A percentile compares a stretch with the other conserved stretches of the same genome.
Evolutionary conservation across 192 early-diverging fungal genomes (phyloP).

Genomic region (Coemansia sp.): DNA sequence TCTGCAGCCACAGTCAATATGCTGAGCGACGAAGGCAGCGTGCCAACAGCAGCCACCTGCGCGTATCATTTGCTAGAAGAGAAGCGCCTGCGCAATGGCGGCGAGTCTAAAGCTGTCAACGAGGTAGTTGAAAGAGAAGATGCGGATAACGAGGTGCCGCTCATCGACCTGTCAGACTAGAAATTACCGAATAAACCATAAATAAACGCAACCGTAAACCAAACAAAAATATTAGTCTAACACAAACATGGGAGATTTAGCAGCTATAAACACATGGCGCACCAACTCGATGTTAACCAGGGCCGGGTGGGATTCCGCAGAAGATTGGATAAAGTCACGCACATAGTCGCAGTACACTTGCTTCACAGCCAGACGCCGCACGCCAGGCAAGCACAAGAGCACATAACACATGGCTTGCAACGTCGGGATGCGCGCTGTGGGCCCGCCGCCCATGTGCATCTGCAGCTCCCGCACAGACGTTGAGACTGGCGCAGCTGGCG

Average conservation of each 20-base stretch:
- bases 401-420: conserved; percentile 39
- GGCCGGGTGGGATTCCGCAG: conserved; percentile 2
- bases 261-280: conserved; percentile 24
- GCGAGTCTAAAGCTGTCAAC: neutral
- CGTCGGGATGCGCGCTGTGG: conserved; percentile 10
- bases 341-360: conserved; percentile 20
- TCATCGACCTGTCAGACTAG: neutral
- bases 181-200: too few relatives aligned
- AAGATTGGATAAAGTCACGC: neutral
- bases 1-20: neutral
- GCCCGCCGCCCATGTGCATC: conserved; percentile 34
- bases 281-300: conserved; percentile 17
- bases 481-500: conserved; percentile 6
- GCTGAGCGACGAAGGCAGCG: neutral
- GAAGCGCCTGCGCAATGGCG: neutral
- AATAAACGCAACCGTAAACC: too few relatives aligned
- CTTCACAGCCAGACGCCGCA: conserved; percentile 23
- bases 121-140: neutral
- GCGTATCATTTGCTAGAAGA: conserved; percentile 5
- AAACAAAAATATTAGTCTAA: neutral
- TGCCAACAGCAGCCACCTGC: neutral
- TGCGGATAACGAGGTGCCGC: too few relatives aligned
- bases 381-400: conserved; percentile 23
- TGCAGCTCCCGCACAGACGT: conserved; percentile 13
- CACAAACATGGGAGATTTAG: conserved; percentile 2